Evolutionary conservation across 73 alveolate genomes (phyloP).

Genomic region (Paramecium bursaria): DNA sequence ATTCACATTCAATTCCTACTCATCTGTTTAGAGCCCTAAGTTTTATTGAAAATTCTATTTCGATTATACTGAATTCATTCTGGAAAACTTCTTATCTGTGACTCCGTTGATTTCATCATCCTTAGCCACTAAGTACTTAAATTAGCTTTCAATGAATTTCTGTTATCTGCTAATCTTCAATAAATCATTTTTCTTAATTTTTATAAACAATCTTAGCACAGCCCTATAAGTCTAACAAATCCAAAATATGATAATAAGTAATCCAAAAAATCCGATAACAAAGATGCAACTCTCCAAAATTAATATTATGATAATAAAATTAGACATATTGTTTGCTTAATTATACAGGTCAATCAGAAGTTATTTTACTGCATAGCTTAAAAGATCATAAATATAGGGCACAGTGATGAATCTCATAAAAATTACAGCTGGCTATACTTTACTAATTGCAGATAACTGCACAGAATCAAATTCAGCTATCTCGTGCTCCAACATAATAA

Average conservation of each 20-base stretch:
- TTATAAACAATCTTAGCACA: conserved; percentile 13
- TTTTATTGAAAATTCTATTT: conserved; percentile 40
- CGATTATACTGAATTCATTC: conserved; percentile 30
- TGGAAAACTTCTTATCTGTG: background rate
- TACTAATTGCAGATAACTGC: background rate
- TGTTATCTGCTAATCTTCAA: conserved; percentile 10
- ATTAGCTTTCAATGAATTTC: conserved; percentile 24
- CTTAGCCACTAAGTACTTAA: conserved; percentile 1
- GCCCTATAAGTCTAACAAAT: conserved; percentile 54
- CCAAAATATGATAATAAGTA: conserved; percentile 38
- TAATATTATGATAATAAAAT: conserved; percentile 6
- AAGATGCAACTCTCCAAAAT: conserved; percentile 13
- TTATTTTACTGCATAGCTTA: conserved; percentile 14
- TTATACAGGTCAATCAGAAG: background rate
- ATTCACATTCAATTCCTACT: conserved; percentile 45
- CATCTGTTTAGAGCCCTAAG: conserved; percentile 5
- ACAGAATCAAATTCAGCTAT: conserved; percentile 18
- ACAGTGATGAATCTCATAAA: conserved; percentile 33
- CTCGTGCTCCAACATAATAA: conserved; percentile 30
- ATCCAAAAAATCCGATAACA: conserved; percentile 33
- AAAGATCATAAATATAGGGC: conserved; percentile 15
- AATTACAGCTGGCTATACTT: conserved; percentile 19
- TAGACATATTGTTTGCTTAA: background rate
- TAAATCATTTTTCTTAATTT: conserved; percentile 43
- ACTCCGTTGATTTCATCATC: conserved; percentile 49